Conservation (phyloP, 805 yeast species). For the Wickerhamiella azyma region DNA sequence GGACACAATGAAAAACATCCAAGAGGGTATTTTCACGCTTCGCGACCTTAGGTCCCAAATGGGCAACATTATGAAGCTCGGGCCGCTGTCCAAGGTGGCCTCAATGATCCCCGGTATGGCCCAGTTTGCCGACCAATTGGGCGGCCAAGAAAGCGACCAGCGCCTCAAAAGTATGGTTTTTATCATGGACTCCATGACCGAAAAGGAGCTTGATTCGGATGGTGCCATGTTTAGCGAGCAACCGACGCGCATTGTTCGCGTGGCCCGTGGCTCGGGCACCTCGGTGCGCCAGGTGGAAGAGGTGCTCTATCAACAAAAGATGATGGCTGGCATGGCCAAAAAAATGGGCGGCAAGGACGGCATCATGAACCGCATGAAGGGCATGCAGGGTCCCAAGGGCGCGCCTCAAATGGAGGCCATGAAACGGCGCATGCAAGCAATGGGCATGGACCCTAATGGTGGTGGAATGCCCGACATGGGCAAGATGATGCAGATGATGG, state of each 20-base stretch:
- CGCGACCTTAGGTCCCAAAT: slow-evolving; percentile 87
- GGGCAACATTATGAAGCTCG: slow-evolving; percentile 93
- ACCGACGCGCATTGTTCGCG: slow-evolving; percentile 77
- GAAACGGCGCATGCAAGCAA: slow-evolving; percentile 31
- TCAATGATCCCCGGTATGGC: slow-evolving; percentile 91
- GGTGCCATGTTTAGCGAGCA: slow-evolving; percentile 66
- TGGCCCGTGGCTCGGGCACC: slow-evolving; percentile 91
- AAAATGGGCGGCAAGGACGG: slow-evolving; percentile 42
- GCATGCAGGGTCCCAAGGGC: slow-evolving; percentile 26
- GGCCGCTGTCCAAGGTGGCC: slow-evolving; percentile 87
- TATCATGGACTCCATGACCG: slow-evolving; percentile 93
- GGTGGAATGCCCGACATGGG: slow-evolving; percentile 26
- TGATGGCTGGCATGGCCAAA: slow-evolving; percentile 90
- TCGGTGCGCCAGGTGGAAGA: slow-evolving; percentile 85
- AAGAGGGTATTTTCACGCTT: slow-evolving; percentile 87
- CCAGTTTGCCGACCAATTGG: slow-evolving; percentile 68
- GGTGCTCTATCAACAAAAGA: slow-evolving; percentile 76
- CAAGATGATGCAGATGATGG: slow-evolving; percentile 20
- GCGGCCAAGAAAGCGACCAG: slow-evolving; percentile 82
- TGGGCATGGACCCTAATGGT: slow-evolving; percentile 37
- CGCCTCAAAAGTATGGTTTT: slow-evolving; percentile 78
- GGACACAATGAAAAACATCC: slow-evolving; percentile 73
- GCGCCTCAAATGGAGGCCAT: slow-evolving; percentile 33
- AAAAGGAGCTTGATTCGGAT: slow-evolving; percentile 77
- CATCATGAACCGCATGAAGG: slow-evolving; percentile 34